Conservation (phyloP, 78 protist genomes). For the Anaeramoeba flamelloides region DNA sequence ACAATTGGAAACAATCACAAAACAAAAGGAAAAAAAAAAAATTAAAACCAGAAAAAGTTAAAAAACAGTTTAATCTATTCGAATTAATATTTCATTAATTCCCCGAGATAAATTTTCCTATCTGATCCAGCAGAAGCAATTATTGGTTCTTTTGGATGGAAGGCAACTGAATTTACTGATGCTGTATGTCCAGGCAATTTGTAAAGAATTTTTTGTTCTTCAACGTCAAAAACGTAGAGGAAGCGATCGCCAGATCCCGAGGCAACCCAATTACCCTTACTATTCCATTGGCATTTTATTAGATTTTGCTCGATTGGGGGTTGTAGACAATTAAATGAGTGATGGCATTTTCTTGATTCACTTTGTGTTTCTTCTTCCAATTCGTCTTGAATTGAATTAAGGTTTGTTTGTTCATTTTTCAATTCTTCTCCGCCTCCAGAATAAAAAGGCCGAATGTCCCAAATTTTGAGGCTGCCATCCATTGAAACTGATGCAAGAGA, state of each 20-base stretch:
- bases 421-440: no score
- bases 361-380: no score
- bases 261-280: not conserved
- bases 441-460: conserved; percentile 20
- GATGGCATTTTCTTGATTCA: no score
- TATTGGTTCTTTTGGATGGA: conserved; percentile 21
- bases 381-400: no score
- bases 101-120: conserved; percentile 14
- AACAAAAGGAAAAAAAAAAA: no score
- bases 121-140: conserved; percentile 10
- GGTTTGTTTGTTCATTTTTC: no score
- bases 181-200: conserved; percentile 23
- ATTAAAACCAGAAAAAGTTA: no score
- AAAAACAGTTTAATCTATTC: no score
- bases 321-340: no score
- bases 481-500: conserved; percentile 14
- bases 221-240: conserved; percentile 12
- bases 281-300: conserved; percentile 1
- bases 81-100: no score
- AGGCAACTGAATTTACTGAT: conserved; percentile 16
- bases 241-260: not conserved
- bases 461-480: conserved; percentile 16
- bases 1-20: no score
- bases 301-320: not conserved
- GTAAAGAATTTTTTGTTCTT: conserved; percentile 5